Conservation (phyloP, 306 rosid genomes). For the Carpinus fangiana region DNA sequence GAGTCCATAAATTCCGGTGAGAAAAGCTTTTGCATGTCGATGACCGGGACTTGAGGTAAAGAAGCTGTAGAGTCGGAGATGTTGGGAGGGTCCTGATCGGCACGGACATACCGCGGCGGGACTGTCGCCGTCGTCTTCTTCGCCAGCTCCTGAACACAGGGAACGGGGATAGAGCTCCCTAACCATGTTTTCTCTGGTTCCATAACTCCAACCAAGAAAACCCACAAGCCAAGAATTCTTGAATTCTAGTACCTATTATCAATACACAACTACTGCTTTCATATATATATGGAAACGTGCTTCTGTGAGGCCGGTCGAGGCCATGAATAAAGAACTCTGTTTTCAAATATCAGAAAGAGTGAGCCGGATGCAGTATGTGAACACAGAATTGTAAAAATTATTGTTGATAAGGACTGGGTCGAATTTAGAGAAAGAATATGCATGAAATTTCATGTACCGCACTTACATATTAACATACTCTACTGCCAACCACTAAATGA, state of each 20-base stretch:
- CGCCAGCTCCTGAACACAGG: conserved; percentile 36
- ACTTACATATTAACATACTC: too few relatives aligned
- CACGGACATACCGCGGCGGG: conserved; percentile 38
- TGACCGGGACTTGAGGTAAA: conserved; percentile 39
- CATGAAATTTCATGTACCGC: too few relatives aligned
- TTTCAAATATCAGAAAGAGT: too few relatives aligned
- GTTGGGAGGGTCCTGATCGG: conserved; percentile 39
- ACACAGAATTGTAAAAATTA: too few relatives aligned
- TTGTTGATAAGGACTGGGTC: too few relatives aligned
- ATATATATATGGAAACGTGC: too few relatives aligned
- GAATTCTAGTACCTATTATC: background rate
- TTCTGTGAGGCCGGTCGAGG: too few relatives aligned
- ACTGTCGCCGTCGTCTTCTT: conserved; percentile 23
- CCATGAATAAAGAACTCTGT: too few relatives aligned
- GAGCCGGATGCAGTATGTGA: too few relatives aligned
- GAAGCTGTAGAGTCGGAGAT: background rate
- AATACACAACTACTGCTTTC: background rate
- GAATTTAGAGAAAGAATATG: too few relatives aligned
- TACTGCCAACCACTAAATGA: too few relatives aligned
- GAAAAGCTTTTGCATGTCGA: conserved; percentile 41
- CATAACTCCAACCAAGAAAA: background rate
- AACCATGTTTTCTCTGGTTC: background rate
- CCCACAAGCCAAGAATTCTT: too few relatives aligned
- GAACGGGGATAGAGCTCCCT: conserved; percentile 15
- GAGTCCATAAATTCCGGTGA: conserved; percentile 15